Conservation (phyloP, 495 filamentous ascomycete genomes). For the Talaromyces nanjingensis region DNA sequence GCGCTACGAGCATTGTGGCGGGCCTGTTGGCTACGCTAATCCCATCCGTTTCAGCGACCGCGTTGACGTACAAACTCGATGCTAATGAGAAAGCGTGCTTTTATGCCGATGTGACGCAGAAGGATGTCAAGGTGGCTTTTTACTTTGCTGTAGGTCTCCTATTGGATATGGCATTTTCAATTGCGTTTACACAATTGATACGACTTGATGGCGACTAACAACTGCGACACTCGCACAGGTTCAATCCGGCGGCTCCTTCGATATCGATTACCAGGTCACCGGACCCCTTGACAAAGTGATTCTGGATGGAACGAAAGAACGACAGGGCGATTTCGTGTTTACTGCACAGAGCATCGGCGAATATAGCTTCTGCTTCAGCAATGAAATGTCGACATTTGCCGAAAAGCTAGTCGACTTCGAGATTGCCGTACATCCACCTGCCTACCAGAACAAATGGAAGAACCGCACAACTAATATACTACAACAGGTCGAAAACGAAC, state of each 20-base stretch:
- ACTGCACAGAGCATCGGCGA: slow-evolving; percentile 90
- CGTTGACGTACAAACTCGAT: slow-evolving; percentile 86
- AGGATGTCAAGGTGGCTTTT: slow-evolving; percentile 85
- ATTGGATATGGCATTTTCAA: too few species aligned
- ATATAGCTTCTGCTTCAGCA: slow-evolving; percentile 97
- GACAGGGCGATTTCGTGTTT: slow-evolving; percentile 97
- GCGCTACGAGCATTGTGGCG: slow-evolving; percentile 29
- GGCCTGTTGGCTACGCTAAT: slow-evolving; percentile 62
- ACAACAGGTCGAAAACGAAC: slow-evolving; percentile 94
- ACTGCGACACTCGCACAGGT: slow-evolving; percentile 47
- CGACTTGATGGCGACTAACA: neutral
- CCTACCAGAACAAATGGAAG: neutral
- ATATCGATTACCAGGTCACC: slow-evolving; percentile 85
- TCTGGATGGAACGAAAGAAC: slow-evolving; percentile 81
- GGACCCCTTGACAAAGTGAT: slow-evolving; percentile 80
- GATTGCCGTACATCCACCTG: slow-evolving; percentile 65
- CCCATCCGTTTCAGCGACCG: slow-evolving; percentile 63
- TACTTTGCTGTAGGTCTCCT: slow-evolving; percentile 99
- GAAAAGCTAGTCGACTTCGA: slow-evolving; percentile 99
- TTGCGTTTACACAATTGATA: too few species aligned
- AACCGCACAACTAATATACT: too few species aligned
- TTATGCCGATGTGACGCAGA: slow-evolving; percentile 63
- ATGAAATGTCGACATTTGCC: slow-evolving; percentile 94
- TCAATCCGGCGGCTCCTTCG: slow-evolving; percentile 92
- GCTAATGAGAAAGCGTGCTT: slow-evolving; percentile 96